These are phyloP conservation scores for Shiraia bambusicola DNA, from an alignment of 2,329 filamentous ascomycete species.

Conservation along the genomic window DNA sequence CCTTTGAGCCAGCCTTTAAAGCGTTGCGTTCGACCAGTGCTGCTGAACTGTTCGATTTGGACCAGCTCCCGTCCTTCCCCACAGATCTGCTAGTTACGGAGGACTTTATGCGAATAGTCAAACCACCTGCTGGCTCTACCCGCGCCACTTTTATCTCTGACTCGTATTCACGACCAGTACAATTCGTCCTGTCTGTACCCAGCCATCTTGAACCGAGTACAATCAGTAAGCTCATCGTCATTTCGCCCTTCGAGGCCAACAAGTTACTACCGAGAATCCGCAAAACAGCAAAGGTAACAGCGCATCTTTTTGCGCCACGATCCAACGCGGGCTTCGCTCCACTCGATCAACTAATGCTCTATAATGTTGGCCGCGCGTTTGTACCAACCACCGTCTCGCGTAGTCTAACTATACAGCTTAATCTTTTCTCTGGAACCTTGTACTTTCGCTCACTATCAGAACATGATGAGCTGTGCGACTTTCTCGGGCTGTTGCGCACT, in stretches of 20 bases:
- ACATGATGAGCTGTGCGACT: slow-evolving; percentile 56
- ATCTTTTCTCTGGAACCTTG: slow-evolving; percentile 68
- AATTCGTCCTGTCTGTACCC: slow-evolving; percentile 53
- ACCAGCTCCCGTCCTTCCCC: slow-evolving; percentile 35
- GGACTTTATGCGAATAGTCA: slow-evolving; percentile 56
- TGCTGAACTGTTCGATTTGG: slow-evolving; percentile 33
- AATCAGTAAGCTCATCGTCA: slow-evolving; percentile 49
- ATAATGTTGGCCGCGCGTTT: slow-evolving; percentile 35
- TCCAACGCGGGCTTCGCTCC: slow-evolving; percentile 34
- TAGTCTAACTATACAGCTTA: slow-evolving; percentile 53
- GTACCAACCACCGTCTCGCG: slow-evolving; percentile 13
- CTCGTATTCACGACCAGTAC: slow-evolving; percentile 54
- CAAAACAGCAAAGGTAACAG: slow-evolving; percentile 33
- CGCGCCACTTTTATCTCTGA: slow-evolving; percentile 38
- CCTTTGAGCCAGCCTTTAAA: slow-evolving; percentile 51
- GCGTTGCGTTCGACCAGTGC: slow-evolving; percentile 48
- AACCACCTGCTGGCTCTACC: slow-evolving; percentile 9
- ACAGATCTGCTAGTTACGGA: slow-evolving; percentile 49
- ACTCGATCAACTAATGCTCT: slow-evolving; percentile 53
- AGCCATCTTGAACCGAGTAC: neutral
- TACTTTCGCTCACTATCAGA: slow-evolving; percentile 60
- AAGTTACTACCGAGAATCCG: slow-evolving; percentile 48
- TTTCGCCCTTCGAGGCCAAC: slow-evolving; percentile 65
- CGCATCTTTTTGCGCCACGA: slow-evolving; percentile 59
- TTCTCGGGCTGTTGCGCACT: slow-evolving; percentile 52